These are phyloP conservation scores for Cladophialophora exuberans DNA, from an alignment of 2,329 filamentous ascomycete genomes.

Conservation along the genomic window DNA sequence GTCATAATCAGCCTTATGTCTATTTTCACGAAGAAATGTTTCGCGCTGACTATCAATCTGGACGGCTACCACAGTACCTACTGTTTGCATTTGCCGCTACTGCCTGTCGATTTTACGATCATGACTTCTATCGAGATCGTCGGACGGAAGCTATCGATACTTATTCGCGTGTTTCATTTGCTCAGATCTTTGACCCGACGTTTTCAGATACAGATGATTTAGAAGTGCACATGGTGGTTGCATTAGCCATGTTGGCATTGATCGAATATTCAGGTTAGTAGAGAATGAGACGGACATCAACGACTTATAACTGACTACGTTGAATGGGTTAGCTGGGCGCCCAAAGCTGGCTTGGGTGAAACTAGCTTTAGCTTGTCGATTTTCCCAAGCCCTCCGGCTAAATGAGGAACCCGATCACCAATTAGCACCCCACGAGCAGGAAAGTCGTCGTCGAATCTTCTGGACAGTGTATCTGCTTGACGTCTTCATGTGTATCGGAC, in stretches of 20 bases:
- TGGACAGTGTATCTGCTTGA: conserved; percentile 94
- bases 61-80: background rate
- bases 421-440: conserved; percentile 67
- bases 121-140: too few relatives aligned
- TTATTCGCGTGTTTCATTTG: too few relatives aligned
- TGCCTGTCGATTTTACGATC: too few relatives aligned
- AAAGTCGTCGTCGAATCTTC: conserved; percentile 88
- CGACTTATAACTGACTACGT: too few relatives aligned
- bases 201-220: too few relatives aligned
- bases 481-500: conserved; percentile 84
- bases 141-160: too few relatives aligned
- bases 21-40: background rate
- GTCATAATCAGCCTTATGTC: background rate
- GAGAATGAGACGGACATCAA: too few relatives aligned
- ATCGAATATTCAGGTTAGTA: too few relatives aligned
- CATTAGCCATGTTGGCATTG: too few relatives aligned
- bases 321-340: too few relatives aligned
- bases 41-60: background rate
- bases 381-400: conserved; percentile 54
- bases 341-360: conserved; percentile 41
- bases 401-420: conserved; percentile 34
- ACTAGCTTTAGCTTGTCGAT: conserved; percentile 56
- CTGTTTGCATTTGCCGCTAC: background rate
- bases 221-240: too few relatives aligned
- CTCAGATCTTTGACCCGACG: too few relatives aligned